These are phyloP conservation scores for Globisporangium perplexum DNA, from an alignment of 352 stramenopile species.

Conservation along the genomic window DNA sequence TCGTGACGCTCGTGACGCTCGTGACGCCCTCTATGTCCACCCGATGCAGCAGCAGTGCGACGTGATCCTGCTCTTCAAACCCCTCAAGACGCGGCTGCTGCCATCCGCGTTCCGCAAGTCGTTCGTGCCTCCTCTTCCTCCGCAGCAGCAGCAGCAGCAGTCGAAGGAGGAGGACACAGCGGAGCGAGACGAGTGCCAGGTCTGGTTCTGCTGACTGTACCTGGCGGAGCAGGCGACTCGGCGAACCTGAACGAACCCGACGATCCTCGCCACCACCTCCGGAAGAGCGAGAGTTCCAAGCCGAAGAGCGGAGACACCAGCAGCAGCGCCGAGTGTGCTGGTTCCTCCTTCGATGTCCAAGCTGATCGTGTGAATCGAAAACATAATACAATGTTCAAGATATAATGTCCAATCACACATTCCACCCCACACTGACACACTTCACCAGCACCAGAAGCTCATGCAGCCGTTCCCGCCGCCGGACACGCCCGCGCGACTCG, in stretches of 20 bases:
- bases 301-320: too few species aligned
- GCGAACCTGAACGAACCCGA: too few species aligned
- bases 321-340: too few species aligned
- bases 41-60: not conserved
- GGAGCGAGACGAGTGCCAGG: not conserved
- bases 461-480: not conserved
- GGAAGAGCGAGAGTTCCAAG: not conserved
- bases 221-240: too few species aligned
- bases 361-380: too few species aligned
- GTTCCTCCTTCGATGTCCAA: too few species aligned
- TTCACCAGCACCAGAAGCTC: not conserved
- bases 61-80: slow-evolving; percentile 1
- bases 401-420: too few species aligned
- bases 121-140: not conserved
- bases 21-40: too few species aligned
- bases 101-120: not conserved
- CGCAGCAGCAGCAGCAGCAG: not conserved
- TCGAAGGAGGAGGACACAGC: not conserved
- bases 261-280: too few species aligned
- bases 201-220: not conserved
- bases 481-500: not conserved
- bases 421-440: not conserved
- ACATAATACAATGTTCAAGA: too few species aligned
- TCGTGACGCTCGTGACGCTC: too few species aligned
- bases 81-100: slow-evolving; percentile 1